These are phyloP conservation scores for Zymoseptoria brevis DNA, from an alignment of 2,329 filamentous ascomycete species.

Conservation along the genomic window DNA sequence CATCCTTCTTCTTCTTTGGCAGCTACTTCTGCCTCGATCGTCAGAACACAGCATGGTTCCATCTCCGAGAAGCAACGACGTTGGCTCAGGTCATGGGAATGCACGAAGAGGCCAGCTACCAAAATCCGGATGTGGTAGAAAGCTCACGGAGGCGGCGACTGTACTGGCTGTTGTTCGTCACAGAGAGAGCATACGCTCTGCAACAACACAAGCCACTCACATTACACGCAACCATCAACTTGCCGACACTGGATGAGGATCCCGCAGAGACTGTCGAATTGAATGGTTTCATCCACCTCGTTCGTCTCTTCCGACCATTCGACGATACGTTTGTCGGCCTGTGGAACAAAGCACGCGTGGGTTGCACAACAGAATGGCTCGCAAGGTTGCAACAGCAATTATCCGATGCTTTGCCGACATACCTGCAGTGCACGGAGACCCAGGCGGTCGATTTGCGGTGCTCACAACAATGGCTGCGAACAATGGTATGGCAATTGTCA, in stretches of 20 bases:
- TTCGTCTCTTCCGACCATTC: slow-evolving; percentile 54
- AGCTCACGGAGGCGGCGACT: slow-evolving; percentile 47
- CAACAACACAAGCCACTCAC: slow-evolving; percentile 57
- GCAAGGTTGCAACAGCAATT: slow-evolving; percentile 44
- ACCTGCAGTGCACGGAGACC: slow-evolving; percentile 53
- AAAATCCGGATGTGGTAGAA: slow-evolving; percentile 41
- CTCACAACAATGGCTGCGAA: slow-evolving; percentile 62
- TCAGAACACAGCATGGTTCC: slow-evolving; percentile 55
- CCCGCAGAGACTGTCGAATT: slow-evolving; percentile 48
- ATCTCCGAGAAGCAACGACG: slow-evolving; percentile 53
- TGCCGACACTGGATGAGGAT: slow-evolving; percentile 44
- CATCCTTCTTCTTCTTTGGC: slow-evolving; percentile 54
- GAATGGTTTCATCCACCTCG: slow-evolving; percentile 52
- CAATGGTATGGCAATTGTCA: slow-evolving; percentile 65
- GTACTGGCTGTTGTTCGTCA: slow-evolving; percentile 57
- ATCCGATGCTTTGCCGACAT: slow-evolving; percentile 46
- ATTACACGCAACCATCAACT: slow-evolving; percentile 50
- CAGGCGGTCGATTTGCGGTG: slow-evolving; percentile 62
- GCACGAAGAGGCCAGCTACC: slow-evolving; percentile 51
- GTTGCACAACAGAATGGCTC: slow-evolving; percentile 41
- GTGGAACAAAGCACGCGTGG: slow-evolving; percentile 52
- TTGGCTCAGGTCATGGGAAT: slow-evolving; percentile 52
- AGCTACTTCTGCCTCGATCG: slow-evolving; percentile 56
- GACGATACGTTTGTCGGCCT: slow-evolving; percentile 56
- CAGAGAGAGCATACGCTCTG: slow-evolving; percentile 56